Percentiles rank a stretch among this genome's conserved stretches.
phyloP scores from a whole-genome alignment of 495 filamentous ascomycete species.

The Penicillium manginii region DNA sequence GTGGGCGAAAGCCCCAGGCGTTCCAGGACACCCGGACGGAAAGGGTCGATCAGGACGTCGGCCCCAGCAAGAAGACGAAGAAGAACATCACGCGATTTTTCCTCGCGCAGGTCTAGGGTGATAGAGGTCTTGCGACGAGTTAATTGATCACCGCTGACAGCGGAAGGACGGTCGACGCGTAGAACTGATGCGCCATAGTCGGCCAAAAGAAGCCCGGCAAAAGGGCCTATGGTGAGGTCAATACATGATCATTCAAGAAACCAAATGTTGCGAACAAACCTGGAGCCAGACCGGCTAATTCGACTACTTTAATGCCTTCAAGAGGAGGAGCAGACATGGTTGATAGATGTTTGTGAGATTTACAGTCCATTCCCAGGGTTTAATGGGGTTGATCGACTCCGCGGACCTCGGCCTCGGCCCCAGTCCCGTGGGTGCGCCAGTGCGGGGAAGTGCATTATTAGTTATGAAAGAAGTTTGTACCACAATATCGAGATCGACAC shows the following conservation, averaged over 20 bases:
- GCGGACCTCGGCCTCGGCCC: constrained; percentile 1
- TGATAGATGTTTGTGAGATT: background rate
- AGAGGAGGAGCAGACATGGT: constrained; percentile 56
- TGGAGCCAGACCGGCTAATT: constrained; percentile 88
- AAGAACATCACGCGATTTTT: constrained; percentile 63
- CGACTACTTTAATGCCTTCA: constrained; percentile 76
- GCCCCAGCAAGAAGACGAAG: constrained; percentile 62
- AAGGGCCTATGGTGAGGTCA: constrained; percentile 64
- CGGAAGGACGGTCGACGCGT: constrained; percentile 74
- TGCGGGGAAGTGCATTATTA: constrained; percentile 35
- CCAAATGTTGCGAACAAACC: constrained; percentile 50
- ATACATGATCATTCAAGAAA: background rate
- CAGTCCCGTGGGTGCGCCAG: background rate
- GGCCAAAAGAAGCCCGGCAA: constrained; percentile 84
- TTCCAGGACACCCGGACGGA: constrained; percentile 87
- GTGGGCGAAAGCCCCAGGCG: constrained; percentile 73
- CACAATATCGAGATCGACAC: no score
- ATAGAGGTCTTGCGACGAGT: constrained; percentile 80
- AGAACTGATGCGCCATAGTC: constrained; percentile 88
- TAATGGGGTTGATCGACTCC: constrained; percentile 5
- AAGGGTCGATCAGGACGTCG: constrained; percentile 91
- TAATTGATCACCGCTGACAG: constrained; percentile 61
- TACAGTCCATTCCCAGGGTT: background rate
- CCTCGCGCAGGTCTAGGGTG: constrained; percentile 73
- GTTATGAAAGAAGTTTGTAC: background rate